Evolutionary conservation across 2,329 filamentous ascomycete genomes (phyloP).

Genomic region (Phialemoniopsis sp.): DNA sequence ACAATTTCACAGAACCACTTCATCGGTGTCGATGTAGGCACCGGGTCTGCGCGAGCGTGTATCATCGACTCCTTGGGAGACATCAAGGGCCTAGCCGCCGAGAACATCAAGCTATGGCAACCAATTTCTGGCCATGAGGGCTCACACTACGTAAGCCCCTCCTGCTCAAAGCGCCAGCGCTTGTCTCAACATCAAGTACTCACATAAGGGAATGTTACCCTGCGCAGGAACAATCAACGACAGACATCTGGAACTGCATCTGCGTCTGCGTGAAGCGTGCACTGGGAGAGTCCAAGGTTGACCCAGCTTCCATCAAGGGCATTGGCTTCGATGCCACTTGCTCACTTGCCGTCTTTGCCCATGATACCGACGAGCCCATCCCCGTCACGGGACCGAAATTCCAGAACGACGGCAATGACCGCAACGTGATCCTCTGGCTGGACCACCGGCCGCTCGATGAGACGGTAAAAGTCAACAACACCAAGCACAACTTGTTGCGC

Average conservation of each 20-base stretch:
- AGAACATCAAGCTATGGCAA: slow-evolving; percentile 79
- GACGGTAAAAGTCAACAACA: slow-evolving; percentile 89
- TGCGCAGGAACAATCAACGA: slow-evolving; percentile 86
- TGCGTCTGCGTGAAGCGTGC: slow-evolving; percentile 83
- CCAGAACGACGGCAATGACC: slow-evolving; percentile 73
- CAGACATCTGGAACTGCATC: slow-evolving; percentile 94
- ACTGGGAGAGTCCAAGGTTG: slow-evolving; percentile 75
- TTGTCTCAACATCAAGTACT: not conserved
- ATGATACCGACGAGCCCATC: slow-evolving; percentile 86
- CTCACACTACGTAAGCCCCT: slow-evolving; percentile 53
- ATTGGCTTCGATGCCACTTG: slow-evolving; percentile 99
- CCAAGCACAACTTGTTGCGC: slow-evolving; percentile 84
- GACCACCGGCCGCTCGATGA: slow-evolving; percentile 91
- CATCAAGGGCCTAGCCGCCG: slow-evolving; percentile 71
- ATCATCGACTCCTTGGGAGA: slow-evolving; percentile 91
- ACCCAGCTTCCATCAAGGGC: slow-evolving; percentile 72
- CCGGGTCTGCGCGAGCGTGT: slow-evolving; percentile 90
- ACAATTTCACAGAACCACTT: slow-evolving; percentile 49
- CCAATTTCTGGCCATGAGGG: slow-evolving; percentile 61
- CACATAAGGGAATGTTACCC: not conserved
- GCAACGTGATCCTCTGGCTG: slow-evolving; percentile 96
- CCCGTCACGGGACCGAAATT: slow-evolving; percentile 66
- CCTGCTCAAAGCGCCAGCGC: not conserved
- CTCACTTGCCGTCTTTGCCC: slow-evolving; percentile 85
- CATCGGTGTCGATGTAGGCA: slow-evolving; percentile 93